A percentile compares a stretch with the other conserved stretches of the same genome.
phyloP scores from a whole-genome alignment of 495 filamentous ascomycete genomes.

The Glonium stellatum region DNA sequence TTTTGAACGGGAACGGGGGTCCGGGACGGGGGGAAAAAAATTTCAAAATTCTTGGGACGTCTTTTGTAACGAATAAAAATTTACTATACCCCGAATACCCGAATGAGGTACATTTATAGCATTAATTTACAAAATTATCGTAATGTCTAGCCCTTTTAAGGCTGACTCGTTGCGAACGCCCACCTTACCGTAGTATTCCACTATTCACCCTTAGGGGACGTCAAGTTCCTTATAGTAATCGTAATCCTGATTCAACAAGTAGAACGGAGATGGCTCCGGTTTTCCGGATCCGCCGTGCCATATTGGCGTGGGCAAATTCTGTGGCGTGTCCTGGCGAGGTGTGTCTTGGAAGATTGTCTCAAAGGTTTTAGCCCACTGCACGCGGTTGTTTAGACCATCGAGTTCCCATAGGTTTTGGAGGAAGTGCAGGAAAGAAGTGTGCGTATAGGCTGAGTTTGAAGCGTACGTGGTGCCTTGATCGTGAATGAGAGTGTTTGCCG shows the following conservation, averaged over 20 bases:
- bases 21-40: too few relatives aligned
- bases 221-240: conserved; percentile 8
- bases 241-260: conserved; percentile 10
- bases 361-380: conserved; percentile 22
- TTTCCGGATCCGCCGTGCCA: conserved; percentile 11
- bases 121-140: too few relatives aligned
- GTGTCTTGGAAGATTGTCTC: conserved; percentile 14
- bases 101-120: too few relatives aligned
- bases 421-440: conserved; percentile 20
- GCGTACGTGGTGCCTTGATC: conserved; percentile 12
- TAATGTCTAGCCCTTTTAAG: too few relatives aligned
- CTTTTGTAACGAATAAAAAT: too few relatives aligned
- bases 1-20: too few relatives aligned
- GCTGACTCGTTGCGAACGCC: too few relatives aligned
- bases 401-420: conserved; percentile 22
- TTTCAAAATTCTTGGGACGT: too few relatives aligned
- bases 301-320: conserved; percentile 10
- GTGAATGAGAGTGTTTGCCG: too few relatives aligned
- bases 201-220: too few relatives aligned
- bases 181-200: too few relatives aligned
- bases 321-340: conserved; percentile 6
- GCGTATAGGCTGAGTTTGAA: conserved; percentile 18
- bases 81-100: too few relatives aligned
- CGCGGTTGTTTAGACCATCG: conserved; percentile 20
- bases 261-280: conserved; percentile 12